These are phyloP conservation scores for Aspergillus pseudoviridinutans DNA, from an alignment of 2,329 filamentous ascomycete genomes.

Conservation along the genomic window DNA sequence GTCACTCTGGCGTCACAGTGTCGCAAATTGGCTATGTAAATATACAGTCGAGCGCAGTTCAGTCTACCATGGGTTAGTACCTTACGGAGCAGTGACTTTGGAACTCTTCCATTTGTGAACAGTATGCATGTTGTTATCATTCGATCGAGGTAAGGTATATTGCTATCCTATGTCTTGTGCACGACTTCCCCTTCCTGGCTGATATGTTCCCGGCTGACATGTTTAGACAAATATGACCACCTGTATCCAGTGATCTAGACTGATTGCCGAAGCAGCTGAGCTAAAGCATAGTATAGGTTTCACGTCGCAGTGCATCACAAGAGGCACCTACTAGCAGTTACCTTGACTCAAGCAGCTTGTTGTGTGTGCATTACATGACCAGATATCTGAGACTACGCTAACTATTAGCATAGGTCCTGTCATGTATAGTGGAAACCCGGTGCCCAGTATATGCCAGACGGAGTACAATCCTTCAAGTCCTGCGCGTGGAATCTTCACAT, in stretches of 20 bases:
- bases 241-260: background rate
- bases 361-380: too few species aligned
- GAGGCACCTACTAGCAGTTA: background rate
- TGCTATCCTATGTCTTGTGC: background rate
- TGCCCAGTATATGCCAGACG: too few species aligned
- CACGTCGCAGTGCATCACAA: background rate
- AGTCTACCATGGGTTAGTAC: background rate
- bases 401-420: too few species aligned
- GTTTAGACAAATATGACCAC: background rate
- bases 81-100: background rate
- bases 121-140: background rate
- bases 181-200: background rate
- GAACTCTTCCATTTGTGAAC: background rate
- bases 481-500: too few species aligned
- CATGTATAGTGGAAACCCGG: too few species aligned
- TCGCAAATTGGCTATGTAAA: slow-evolving; percentile 5
- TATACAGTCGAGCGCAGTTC: background rate
- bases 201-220: background rate
- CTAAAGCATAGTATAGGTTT: background rate
- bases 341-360: too few species aligned
- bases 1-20: slow-evolving; percentile 25
- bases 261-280: background rate
- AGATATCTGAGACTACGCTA: too few species aligned
- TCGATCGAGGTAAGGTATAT: background rate
- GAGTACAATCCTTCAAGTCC: too few species aligned